A percentile compares a stretch with the other conserved stretches of the same genome.
Conservation (phyloP, 768 basidiomycete genomes). For the Leccinellum luteum region DNA sequence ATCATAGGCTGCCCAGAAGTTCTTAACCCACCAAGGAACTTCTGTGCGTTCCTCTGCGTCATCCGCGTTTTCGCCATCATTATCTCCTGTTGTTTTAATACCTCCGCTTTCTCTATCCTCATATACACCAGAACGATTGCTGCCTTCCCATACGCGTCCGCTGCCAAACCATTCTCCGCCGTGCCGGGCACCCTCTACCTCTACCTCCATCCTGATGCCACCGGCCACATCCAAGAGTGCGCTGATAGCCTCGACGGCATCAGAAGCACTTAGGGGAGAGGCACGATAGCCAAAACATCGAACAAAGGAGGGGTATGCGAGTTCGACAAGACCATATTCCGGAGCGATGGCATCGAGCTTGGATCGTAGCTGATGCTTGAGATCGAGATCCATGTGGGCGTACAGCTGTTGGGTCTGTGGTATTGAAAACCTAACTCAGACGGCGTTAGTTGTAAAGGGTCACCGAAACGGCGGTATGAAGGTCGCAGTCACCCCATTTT, state of each 20-base stretch:
- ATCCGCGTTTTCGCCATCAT: conserved; percentile 25
- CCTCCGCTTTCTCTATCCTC: conserved; percentile 25
- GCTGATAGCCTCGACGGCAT: conserved; percentile 86
- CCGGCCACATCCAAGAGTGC: conserved; percentile 89
- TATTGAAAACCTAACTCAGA: conserved; percentile 77
- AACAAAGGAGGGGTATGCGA: conserved; percentile 91
- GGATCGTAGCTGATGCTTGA: conserved; percentile 74
- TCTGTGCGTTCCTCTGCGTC: conserved; percentile 43
- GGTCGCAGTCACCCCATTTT: conserved; percentile 86
- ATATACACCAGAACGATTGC: conserved; percentile 36
- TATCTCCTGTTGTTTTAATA: conserved; percentile 23
- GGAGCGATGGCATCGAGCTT: conserved; percentile 90
- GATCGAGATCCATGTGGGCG: conserved; percentile 93
- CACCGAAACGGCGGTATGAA: conserved; percentile 1
- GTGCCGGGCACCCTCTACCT: conserved; percentile 80
- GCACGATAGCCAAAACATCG: conserved; percentile 89
- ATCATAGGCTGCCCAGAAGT: conserved; percentile 96
- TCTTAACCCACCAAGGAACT: conserved; percentile 80
- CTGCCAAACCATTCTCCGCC: conserved; percentile 98
- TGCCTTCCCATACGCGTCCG: conserved; percentile 71
- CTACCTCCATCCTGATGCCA: conserved; percentile 88
- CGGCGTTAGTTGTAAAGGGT: conserved; percentile 6
- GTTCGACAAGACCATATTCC: conserved; percentile 91
- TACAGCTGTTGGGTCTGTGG: conserved; percentile 92
- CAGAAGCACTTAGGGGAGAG: conserved; percentile 86